Conservation (phyloP, 495 filamentous ascomycete species). For the Penicillium diatomitis region DNA sequence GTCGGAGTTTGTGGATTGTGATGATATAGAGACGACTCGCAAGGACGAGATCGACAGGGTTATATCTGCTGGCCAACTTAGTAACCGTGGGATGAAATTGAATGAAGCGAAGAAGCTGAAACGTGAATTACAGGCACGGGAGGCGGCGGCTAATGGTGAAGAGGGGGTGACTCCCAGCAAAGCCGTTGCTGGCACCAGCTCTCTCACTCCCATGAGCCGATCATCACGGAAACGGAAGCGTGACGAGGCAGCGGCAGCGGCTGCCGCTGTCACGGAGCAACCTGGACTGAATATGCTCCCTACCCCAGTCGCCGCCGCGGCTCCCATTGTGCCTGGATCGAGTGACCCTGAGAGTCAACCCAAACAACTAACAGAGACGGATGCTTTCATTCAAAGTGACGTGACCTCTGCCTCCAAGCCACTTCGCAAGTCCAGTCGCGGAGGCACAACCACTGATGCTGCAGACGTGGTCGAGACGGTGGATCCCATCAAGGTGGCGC, state of each 20-base stretch:
- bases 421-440: slow-evolving; percentile 16
- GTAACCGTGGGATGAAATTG: slow-evolving; percentile 82
- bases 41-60: slow-evolving; percentile 42
- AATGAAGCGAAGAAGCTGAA: slow-evolving; percentile 92
- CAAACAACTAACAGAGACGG: neutral
- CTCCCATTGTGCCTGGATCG: neutral
- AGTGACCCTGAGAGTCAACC: neutral
- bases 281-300: neutral
- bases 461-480: slow-evolving; percentile 3
- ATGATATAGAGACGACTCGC: slow-evolving; percentile 39
- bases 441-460: slow-evolving; percentile 40
- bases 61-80: slow-evolving; percentile 42
- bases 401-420: slow-evolving; percentile 1
- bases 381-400: neutral
- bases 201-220: slow-evolving; percentile 12
- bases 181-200: slow-evolving; percentile 2
- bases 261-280: neutral
- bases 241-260: slow-evolving; percentile 5
- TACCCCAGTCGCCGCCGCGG: neutral
- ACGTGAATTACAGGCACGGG: slow-evolving; percentile 58
- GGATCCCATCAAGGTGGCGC: slow-evolving; percentile 4
- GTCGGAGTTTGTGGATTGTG: slow-evolving; percentile 49
- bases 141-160: slow-evolving; percentile 45
- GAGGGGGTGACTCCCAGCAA: slow-evolving; percentile 2
- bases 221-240: slow-evolving; percentile 22